Conservation (phyloP, 495 filamentous ascomycete species). For the Lepidopterella palustris region DNA sequence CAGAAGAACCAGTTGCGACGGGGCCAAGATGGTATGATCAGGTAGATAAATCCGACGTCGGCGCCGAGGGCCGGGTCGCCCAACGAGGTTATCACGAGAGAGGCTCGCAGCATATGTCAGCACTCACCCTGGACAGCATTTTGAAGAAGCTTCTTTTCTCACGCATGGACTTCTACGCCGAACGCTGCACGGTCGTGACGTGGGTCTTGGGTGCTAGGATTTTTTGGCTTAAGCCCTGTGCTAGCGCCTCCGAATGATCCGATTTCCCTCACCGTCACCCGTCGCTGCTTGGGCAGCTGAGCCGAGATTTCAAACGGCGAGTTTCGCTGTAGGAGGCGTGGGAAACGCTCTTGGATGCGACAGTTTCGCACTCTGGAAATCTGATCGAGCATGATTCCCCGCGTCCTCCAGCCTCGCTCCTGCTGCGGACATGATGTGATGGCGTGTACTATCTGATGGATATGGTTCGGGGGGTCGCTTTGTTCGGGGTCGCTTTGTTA, state of each 20-base stretch:
- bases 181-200: background rate
- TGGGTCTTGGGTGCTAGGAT: background rate
- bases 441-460: background rate
- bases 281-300: background rate
- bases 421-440: background rate
- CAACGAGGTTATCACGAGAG: background rate
- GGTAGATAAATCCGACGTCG: background rate
- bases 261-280: background rate
- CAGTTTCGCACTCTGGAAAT: too few species aligned
- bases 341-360: too few species aligned
- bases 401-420: background rate
- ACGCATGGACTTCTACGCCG: background rate
- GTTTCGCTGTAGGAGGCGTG: background rate
- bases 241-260: background rate
- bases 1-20: too few species aligned
- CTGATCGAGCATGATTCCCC: background rate
- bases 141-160: background rate
- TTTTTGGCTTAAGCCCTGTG: background rate
- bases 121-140: background rate
- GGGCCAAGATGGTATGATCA: background rate
- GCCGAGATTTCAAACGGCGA: background rate
- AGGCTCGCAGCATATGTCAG: background rate
- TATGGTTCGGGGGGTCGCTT: background rate
- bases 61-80: background rate
- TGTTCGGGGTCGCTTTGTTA: background rate